Evolutionary conservation across 169 alveolate genomes (phyloP), one percentile per base, ranked within the genome.

Genomic region (Plasmodium reichenowi): DNA sequence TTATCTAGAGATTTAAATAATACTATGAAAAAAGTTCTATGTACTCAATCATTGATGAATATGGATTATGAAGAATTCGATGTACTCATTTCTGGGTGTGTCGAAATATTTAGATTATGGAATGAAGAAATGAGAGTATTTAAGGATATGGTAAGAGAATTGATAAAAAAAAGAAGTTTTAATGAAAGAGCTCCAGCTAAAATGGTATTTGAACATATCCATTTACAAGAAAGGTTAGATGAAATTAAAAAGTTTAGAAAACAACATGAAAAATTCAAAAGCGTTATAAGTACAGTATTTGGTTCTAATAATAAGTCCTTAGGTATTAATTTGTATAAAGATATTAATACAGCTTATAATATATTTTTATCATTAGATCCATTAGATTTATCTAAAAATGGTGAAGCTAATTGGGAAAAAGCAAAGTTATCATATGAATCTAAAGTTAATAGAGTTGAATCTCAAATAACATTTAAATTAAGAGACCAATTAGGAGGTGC

Each of bases 401-500:
- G 98, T 1, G 80, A 91, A 43, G 97, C 94, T 58, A 45, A 72
- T 50, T 96, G 98, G 98, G 95, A 93, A 29, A 92, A 93, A 54
- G 96, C 98, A 12, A 94, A 95, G 78, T 93, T 92, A 43, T 93
- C 95, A 87, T 98, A 98, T 92, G 98, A 96, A 76, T 94, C 94
- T 50, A 96, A 95, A 38, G 97, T 98, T 10, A 99, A 98, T 83
- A 96, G 97, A 73, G 98, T 98, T 12, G 99, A 98, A 94, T 95
- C 97, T 17, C 97, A 97, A 93, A 97, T 98, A 58, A 97, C 99
- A 0, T 95, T 97, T 52, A 96, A 97, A 74, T 88, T 98, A 54
- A 94, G 99, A 74, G 99, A 98, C 88, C 96, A 97, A 83, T 93
- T 98, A 45, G 99, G 99, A 15, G 97, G 98, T 17, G 98, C 99